Evolutionary conservation across 75 land plant genomes (phyloP).

Genomic region (Adiantum capillusveneris): DNA sequence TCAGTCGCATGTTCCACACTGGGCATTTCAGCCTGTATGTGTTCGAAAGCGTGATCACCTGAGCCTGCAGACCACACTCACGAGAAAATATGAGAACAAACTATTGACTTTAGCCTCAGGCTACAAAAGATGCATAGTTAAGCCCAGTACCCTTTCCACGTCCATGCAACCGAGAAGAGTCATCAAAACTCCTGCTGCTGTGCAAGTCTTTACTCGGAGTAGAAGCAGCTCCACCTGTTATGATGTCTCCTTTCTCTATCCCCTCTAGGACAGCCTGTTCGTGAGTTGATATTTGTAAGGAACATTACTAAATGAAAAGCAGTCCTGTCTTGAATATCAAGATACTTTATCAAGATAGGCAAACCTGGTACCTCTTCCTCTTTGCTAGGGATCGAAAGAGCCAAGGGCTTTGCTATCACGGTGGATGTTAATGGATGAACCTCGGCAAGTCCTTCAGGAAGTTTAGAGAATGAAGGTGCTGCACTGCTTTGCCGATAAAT

Average conservation of each 20-base stretch:
- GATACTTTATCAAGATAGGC: neutral
- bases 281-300: neutral
- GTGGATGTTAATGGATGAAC: slow-evolving; percentile 52
- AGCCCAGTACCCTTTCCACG: slow-evolving; percentile 34
- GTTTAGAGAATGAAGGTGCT: slow-evolving; percentile 11
- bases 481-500: slow-evolving; percentile 16
- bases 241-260: slow-evolving; percentile 82
- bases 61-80: neutral
- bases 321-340: too few relatives aligned
- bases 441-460: slow-evolving; percentile 51
- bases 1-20: too few relatives aligned
- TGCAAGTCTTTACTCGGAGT: slow-evolving; percentile 48
- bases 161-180: slow-evolving; percentile 37
- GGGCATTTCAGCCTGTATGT: too few relatives aligned
- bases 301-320: too few relatives aligned
- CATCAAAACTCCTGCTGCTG: slow-evolving; percentile 32
- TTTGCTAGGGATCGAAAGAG: slow-evolving; percentile 60
- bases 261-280: slow-evolving; percentile 63
- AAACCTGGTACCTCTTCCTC: slow-evolving; percentile 76
- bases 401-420: slow-evolving; percentile 69
- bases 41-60: slow-evolving; percentile 10
- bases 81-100: neutral
- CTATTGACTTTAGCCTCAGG: neutral
- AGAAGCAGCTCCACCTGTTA: slow-evolving; percentile 75
- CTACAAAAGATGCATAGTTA: neutral